phyloP scores from a whole-genome alignment of 1,284 basidiomycete species.

The Heterobasidion irregulare region DNA sequence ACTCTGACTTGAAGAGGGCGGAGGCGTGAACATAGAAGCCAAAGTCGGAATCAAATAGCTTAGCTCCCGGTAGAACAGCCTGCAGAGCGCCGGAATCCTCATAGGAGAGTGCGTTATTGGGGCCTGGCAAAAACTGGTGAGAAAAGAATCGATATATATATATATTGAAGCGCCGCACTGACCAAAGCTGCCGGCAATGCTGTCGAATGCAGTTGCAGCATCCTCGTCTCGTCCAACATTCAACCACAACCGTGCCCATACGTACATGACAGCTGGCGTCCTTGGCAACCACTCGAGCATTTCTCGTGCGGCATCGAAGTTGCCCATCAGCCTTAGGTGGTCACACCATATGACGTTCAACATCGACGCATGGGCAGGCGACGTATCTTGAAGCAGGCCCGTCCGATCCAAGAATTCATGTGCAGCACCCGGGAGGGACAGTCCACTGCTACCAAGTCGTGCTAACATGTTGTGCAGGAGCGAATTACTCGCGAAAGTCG shows the following conservation, averaged over 20 bases:
- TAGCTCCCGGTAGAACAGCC: slow-evolving; percentile 51
- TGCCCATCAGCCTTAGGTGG: slow-evolving; percentile 56
- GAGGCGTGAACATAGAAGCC: slow-evolving; percentile 74
- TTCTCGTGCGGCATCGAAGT: slow-evolving; percentile 53
- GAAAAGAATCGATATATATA: slow-evolving; percentile 1
- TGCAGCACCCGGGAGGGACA: slow-evolving; percentile 45
- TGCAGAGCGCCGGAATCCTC: slow-evolving; percentile 61
- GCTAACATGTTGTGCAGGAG: slow-evolving; percentile 63
- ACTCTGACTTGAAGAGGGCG: slow-evolving; percentile 59
- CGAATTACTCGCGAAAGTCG: slow-evolving; percentile 52
- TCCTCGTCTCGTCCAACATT: slow-evolving; percentile 69
- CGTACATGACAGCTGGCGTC: slow-evolving; percentile 69
- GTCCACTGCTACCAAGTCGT: slow-evolving; percentile 29
- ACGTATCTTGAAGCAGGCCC: slow-evolving; percentile 56
- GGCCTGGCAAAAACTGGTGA: slow-evolving; percentile 27
- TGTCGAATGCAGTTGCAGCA: slow-evolving; percentile 63
- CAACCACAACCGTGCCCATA: slow-evolving; percentile 62
- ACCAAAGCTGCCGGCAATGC: slow-evolving; percentile 77
- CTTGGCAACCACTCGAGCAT: slow-evolving; percentile 69
- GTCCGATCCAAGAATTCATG: slow-evolving; percentile 61
- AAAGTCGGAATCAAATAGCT: slow-evolving; percentile 52
- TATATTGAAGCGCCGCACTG: slow-evolving; percentile 18
- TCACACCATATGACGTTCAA: slow-evolving; percentile 70
- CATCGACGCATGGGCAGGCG: slow-evolving; percentile 54
- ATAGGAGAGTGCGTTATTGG: slow-evolving; percentile 38